A percentile compares a stretch with the other conserved stretches of the same genome.
phyloP scores from a whole-genome alignment of 148 eudicot species.

The Euryodendron excelsum region DNA sequence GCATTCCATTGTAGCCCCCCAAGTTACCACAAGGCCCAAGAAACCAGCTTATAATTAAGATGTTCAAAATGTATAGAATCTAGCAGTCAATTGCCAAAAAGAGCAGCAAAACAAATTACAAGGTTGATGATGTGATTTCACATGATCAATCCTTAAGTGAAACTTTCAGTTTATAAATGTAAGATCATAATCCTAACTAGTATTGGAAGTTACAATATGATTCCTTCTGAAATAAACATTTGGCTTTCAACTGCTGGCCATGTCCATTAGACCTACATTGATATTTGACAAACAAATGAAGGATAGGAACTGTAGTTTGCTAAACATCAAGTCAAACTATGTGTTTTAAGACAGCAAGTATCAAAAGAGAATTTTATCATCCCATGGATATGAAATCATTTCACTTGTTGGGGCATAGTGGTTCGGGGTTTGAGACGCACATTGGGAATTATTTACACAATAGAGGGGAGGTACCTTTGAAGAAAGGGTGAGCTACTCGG shows the following conservation, averaged over 20 bases:
- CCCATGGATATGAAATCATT: too few relatives aligned
- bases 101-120: neutral
- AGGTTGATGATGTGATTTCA: neutral
- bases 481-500: too few relatives aligned
- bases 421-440: too few relatives aligned
- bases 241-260: neutral
- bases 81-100: neutral
- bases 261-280: too few relatives aligned
- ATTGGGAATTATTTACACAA: too few relatives aligned
- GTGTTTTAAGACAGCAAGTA: too few relatives aligned
- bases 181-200: neutral
- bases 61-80: neutral
- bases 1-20: too few relatives aligned
- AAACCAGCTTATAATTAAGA: too few relatives aligned
- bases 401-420: too few relatives aligned
- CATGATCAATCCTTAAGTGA: neutral
- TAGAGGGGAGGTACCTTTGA: too few relatives aligned
- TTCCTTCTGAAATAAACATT: neutral
- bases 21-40: too few relatives aligned
- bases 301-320: neutral
- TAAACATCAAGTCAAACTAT: neutral
- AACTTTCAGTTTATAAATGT: neutral
- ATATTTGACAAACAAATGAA: neutral
- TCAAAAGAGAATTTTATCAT: too few relatives aligned
- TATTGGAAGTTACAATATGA: neutral